Percentiles rank a stretch among this genome's conserved stretches.
phyloP scores from a whole-genome alignment of 2,329 filamentous ascomycete genomes.

The Leptographium radiaticola region DNA sequence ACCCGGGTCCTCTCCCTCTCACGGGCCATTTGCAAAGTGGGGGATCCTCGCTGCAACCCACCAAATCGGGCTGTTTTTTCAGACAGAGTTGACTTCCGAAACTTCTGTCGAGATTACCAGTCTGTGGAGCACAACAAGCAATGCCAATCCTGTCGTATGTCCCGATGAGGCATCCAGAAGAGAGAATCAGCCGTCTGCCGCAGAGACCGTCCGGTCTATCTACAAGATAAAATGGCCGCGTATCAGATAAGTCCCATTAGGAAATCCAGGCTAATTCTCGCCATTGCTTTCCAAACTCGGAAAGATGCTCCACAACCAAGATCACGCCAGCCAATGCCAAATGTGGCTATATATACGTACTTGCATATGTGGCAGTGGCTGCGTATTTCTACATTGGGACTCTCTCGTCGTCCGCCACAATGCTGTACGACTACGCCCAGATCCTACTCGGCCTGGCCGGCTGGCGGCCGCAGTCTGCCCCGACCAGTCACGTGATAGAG shows the following conservation, averaged over 20 bases:
- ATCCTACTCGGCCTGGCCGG: background rate
- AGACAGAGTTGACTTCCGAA: too few species aligned
- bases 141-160: background rate
- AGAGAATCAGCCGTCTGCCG: background rate
- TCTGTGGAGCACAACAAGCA: background rate
- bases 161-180: background rate
- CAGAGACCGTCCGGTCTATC: background rate
- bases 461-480: background rate
- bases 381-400: background rate
- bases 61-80: background rate
- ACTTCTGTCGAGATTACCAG: background rate
- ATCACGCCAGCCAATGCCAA: background rate
- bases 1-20: background rate
- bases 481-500: background rate
- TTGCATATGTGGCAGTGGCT: too few species aligned
- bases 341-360: background rate
- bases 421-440: background rate
- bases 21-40: background rate
- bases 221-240: background rate
- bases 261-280: background rate
- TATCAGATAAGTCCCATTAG: background rate
- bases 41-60: background rate
- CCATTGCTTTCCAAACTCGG: background rate
- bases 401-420: background rate
- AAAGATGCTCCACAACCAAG: background rate